Evolutionary conservation across 2,329 filamentous ascomycete species (phyloP), one percentile per base, ranked within the genome.

Genomic region (Myriosclerotinia curreyana): DNA sequence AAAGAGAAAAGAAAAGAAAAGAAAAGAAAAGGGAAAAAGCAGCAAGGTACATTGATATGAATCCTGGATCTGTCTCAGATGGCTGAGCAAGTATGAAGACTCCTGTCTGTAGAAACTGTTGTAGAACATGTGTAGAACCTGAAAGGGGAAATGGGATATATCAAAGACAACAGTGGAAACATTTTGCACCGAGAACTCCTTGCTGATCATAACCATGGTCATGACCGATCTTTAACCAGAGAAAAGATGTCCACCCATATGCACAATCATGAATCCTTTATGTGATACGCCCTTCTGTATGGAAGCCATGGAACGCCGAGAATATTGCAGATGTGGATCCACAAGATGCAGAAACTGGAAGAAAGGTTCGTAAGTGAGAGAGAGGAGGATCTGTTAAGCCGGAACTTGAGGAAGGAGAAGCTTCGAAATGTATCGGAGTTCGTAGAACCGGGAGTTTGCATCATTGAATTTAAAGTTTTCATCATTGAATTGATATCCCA

Each of bases 391-490:
- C 7, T 7, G 9, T 15, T 51, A 25, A 38, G 50, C 52, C 6
- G 34, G 31, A 11, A 65, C 66, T 12, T 56, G 55, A 14, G 70
- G 62, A 61, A 82, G 75, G 42, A 83, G 73, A 48, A 82, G 77
- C 52, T 79, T 77, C 8, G 80, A 80, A 68, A 79, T 81, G 66
- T 81, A 81, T 65, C 79, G 78, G 49, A 83, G 73, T 69, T 83
- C 81, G 51, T 81, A 77, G 48, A 80, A 83, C 40, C 81, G 77
- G 11, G 81, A 82, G 68, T 82, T 68, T 17, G 68, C 65, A 40
- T 74, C 69, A 40, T 74, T 74, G 14, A 63, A 63, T 31, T 31
- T 31, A 31, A 31, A 82, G 68, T 82, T 68, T 20, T 68, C 66
- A 40, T 74, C 68, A 40, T 74, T 74, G 14, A 63, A 63, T 31